phyloP scores from a whole-genome alignment of 495 filamentous ascomycete species.

The Lophiostoma macrostomum region DNA sequence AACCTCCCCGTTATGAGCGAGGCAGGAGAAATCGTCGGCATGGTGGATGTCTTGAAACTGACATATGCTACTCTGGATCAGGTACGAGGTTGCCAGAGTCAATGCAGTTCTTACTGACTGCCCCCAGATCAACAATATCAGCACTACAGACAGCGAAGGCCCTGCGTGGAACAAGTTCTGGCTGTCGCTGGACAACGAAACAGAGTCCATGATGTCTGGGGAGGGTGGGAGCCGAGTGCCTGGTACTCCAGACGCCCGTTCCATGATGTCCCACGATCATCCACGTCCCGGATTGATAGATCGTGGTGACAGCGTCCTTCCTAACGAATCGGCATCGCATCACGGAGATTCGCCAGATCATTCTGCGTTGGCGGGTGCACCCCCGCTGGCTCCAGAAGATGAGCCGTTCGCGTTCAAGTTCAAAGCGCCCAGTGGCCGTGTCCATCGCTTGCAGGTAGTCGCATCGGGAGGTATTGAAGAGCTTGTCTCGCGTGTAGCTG shows the following conservation, averaged over 20 bases:
- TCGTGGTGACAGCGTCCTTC: conserved; percentile 77
- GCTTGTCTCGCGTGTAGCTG: conserved; percentile 72
- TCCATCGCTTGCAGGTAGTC: conserved; percentile 85
- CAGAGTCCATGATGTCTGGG: conserved; percentile 93
- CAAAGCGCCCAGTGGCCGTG: conserved; percentile 93
- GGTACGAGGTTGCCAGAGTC: no score
- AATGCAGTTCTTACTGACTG: no score
- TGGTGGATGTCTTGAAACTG: conserved; percentile 97
- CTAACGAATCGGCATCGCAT: conserved; percentile 92
- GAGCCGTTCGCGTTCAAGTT: conserved; percentile 96
- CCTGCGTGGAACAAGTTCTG: conserved; percentile 99
- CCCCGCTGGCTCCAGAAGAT: conserved; percentile 57
- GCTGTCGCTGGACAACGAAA: conserved; percentile 93
- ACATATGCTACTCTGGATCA: conserved; percentile 98
- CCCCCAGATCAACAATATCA: conserved; percentile 69
- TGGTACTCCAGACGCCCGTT: conserved; percentile 61
- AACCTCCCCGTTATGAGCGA: conserved; percentile 99
- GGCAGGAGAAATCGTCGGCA: conserved; percentile 92
- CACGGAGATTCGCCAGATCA: conserved; percentile 77
- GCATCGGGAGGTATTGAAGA: conserved; percentile 77
- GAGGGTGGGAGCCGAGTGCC: conserved; percentile 65
- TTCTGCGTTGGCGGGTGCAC: conserved; percentile 54
- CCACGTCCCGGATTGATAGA: conserved; percentile 56
- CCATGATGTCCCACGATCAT: conserved; percentile 74
- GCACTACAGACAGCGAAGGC: conserved; percentile 80